Conservation (phyloP, 2,329 filamentous ascomycete genomes). For the Thelonectria rubi region DNA sequence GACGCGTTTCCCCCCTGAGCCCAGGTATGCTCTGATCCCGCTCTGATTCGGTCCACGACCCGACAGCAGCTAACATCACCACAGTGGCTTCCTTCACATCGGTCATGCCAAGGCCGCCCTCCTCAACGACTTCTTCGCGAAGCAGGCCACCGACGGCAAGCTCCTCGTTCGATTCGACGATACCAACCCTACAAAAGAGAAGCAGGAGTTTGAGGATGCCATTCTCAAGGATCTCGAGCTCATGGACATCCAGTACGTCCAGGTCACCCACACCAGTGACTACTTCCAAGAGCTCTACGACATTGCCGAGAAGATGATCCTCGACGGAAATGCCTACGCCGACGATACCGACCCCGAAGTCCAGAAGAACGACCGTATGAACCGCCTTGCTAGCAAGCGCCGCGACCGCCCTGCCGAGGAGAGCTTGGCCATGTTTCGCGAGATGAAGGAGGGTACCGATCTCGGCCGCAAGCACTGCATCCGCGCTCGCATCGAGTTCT, state of each 20-base stretch:
- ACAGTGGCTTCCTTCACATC: slow-evolving; percentile 86
- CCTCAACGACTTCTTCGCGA: slow-evolving; percentile 96
- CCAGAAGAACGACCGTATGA: slow-evolving; percentile 85
- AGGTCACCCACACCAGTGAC: slow-evolving; percentile 89
- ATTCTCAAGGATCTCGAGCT: slow-evolving; percentile 91
- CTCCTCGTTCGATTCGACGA: slow-evolving; percentile 94
- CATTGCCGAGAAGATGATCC: slow-evolving; percentile 83
- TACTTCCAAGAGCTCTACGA: slow-evolving; percentile 95
- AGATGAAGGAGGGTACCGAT: slow-evolving; percentile 88
- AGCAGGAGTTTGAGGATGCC: slow-evolving; percentile 92
- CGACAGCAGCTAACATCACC: slow-evolving; percentile 16
- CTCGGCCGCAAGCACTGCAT: slow-evolving; percentile 90
- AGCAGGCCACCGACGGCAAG: slow-evolving; percentile 90
- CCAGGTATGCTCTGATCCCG: slow-evolving; percentile 66
- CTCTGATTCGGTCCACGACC: slow-evolving; percentile 21
- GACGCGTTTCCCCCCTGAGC: slow-evolving; percentile 92
- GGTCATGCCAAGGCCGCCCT: slow-evolving; percentile 94
- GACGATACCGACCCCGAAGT: slow-evolving; percentile 92
- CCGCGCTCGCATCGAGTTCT: slow-evolving; percentile 89
- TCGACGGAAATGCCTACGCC: slow-evolving; percentile 87
- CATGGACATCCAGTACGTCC: slow-evolving; percentile 91
- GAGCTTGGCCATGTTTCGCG: slow-evolving; percentile 84
- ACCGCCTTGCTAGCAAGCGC: slow-evolving; percentile 82
- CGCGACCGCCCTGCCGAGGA: slow-evolving; percentile 84
- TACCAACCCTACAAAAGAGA: slow-evolving; percentile 97